Percentiles rank a stretch among this genome's conserved stretches.
phyloP scores from a whole-genome alignment of 805 yeast species.

The Saturnispora besseyi region DNA sequence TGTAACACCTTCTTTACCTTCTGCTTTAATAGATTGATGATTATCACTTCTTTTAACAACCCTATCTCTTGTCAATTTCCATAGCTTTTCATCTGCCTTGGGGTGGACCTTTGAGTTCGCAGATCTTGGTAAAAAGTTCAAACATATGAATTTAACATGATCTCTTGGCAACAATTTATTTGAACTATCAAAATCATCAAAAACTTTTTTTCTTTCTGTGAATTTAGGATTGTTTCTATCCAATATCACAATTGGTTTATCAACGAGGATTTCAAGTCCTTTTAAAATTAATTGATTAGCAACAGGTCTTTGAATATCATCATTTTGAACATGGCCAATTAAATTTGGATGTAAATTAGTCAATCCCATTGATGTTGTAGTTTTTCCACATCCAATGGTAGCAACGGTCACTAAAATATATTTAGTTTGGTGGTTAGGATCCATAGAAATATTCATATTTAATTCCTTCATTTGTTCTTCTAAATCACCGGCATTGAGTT shows the following conservation, averaged over 20 bases:
- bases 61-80: conserved; percentile 48
- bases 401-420: conserved; percentile 75
- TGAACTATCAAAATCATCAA: conserved; percentile 40
- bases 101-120: conserved; percentile 17
- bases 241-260: conserved; percentile 47
- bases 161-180: conserved; percentile 37
- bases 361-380: conserved; percentile 66
- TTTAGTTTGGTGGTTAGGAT: conserved; percentile 20
- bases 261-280: conserved; percentile 35
- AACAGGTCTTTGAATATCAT: conserved; percentile 47
- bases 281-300: conserved; percentile 40
- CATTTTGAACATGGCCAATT: conserved; percentile 80
- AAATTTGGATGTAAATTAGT: conserved; percentile 38
- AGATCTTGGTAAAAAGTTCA: conserved; percentile 44
- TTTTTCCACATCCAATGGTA: conserved; percentile 92
- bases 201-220: conserved; percentile 60
- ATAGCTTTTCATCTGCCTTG: conserved; percentile 26
- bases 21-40: conserved; percentile 70
- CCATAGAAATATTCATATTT: conserved; percentile 6
- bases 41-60: conserved; percentile 70
- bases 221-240: conserved; percentile 79
- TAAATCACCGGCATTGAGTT: conserved; percentile 26
- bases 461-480: conserved; percentile 21
- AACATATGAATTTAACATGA: conserved; percentile 51
- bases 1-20: conserved; percentile 33